These are phyloP conservation scores for Pyrus communis DNA, from an alignment of 306 rosid genomes.

Conservation along the genomic window DNA sequence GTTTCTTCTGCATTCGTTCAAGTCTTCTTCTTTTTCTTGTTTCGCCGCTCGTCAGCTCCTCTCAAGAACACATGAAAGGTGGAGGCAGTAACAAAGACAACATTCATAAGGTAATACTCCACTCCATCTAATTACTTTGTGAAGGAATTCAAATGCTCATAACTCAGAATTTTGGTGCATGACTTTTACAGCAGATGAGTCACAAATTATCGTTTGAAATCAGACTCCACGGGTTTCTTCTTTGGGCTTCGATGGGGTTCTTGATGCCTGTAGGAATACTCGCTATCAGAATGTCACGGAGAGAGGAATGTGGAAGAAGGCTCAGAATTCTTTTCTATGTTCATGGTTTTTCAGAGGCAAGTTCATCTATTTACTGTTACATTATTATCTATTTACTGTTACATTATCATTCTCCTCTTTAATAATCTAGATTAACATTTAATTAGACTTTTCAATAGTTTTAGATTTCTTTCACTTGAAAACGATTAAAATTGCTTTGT, in stretches of 20 bases:
- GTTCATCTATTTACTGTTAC: constrained; percentile 15
- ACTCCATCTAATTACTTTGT: background rate
- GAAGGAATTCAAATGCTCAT: background rate
- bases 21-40: constrained; percentile 32
- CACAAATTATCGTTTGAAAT: constrained; percentile 47
- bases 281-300: constrained; percentile 57
- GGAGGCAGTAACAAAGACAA: constrained; percentile 16
- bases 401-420: background rate
- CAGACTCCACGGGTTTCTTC: constrained; percentile 72
- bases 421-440: background rate
- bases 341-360: constrained; percentile 75
- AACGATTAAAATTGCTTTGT: background rate
- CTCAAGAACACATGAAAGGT: constrained; percentile 33
- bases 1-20: constrained; percentile 32
- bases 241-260: constrained; percentile 94
- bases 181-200: constrained; percentile 33
- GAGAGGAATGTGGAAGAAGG: constrained; percentile 51
- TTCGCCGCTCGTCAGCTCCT: constrained; percentile 30
- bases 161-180: background rate
- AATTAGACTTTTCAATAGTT: background rate
- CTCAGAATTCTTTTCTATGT: constrained; percentile 47
- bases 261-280: constrained; percentile 85
- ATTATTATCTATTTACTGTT: background rate
- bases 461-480: background rate
- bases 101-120: constrained; percentile 33